These are phyloP conservation scores for Alisma plantagoaquatica DNA, from an alignment of 106 monocot species.

Conservation along the genomic window DNA sequence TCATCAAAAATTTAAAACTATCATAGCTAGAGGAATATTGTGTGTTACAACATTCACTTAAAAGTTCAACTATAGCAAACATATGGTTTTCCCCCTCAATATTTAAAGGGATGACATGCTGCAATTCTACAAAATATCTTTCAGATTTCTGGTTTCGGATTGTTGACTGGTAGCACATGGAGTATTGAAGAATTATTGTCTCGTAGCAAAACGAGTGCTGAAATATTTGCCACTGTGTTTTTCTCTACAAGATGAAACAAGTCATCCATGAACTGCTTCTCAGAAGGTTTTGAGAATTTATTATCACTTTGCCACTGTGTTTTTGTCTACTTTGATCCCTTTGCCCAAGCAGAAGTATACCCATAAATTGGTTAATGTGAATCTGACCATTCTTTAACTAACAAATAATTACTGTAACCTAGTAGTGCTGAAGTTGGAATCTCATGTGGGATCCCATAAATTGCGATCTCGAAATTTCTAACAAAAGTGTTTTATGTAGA, in stretches of 20 bases:
- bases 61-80: conserved; percentile 61
- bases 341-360: conserved; percentile 2
- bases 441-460: too few relatives aligned
- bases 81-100: conserved; percentile 43
- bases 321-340: conserved; percentile 56
- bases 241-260: conserved; percentile 18
- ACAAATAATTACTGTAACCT: too few relatives aligned
- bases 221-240: conserved; percentile 7
- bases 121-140: conserved; percentile 25
- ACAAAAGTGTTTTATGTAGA: too few relatives aligned
- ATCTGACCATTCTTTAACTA: too few relatives aligned
- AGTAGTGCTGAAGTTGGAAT: too few relatives aligned
- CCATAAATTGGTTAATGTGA: too few relatives aligned
- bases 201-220: too few relatives aligned
- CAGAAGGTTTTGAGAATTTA: conserved; percentile 10
- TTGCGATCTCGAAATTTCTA: too few relatives aligned
- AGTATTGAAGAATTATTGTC: too few relatives aligned
- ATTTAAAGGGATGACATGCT: conserved; percentile 17
- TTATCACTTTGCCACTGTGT: too few relatives aligned
- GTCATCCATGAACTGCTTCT: conserved; percentile 14
- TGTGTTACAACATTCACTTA: conserved; percentile 46
- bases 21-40: conserved; percentile 52
- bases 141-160: conserved; percentile 37
- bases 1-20: conserved; percentile 88
- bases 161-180: conserved; percentile 17